Percentiles rank a stretch among this genome's conserved stretches.
These are phyloP conservation scores for Penicillium sp. DNA, from an alignment of 2,329 filamentous ascomycete species.

Conservation along the genomic window DNA sequence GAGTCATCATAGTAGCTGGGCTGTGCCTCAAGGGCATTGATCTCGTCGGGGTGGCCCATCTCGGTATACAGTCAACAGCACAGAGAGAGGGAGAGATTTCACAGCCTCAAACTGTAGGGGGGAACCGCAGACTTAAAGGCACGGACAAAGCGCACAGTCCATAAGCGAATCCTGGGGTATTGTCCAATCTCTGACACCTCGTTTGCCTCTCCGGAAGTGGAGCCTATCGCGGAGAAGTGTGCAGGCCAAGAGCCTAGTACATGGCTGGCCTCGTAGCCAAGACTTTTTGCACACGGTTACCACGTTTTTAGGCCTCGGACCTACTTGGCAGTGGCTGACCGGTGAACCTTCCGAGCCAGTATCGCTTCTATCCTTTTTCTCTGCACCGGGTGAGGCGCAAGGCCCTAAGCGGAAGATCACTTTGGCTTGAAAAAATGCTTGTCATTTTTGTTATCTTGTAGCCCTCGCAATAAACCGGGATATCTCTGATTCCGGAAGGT, in stretches of 20 bases:
- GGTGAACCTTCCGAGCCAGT: neutral
- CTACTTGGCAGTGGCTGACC: neutral
- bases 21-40: conserved; percentile 12
- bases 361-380: neutral
- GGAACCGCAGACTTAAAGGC: neutral
- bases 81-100: neutral
- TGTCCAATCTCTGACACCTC: conserved; percentile 1
- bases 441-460: neutral
- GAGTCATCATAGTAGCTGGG: conserved; percentile 2
- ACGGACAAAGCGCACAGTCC: conserved; percentile 1
- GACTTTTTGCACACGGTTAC: neutral
- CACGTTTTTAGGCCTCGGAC: neutral
- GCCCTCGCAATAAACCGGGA: too few species aligned
- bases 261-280: neutral
- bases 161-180: conserved; percentile 11
- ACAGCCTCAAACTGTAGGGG: neutral
- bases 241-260: neutral
- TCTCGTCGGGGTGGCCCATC: conserved; percentile 15
- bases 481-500: too few species aligned
- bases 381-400: neutral
- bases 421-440: neutral
- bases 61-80: neutral
- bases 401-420: neutral
- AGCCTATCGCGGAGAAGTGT: conserved; percentile 2
- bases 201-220: neutral